A percentile compares a stretch with the other conserved stretches of the same genome.
Evolutionary conservation across 2,329 filamentous ascomycete species (phyloP).

Genomic region (Aspergillus awamori): DNA sequence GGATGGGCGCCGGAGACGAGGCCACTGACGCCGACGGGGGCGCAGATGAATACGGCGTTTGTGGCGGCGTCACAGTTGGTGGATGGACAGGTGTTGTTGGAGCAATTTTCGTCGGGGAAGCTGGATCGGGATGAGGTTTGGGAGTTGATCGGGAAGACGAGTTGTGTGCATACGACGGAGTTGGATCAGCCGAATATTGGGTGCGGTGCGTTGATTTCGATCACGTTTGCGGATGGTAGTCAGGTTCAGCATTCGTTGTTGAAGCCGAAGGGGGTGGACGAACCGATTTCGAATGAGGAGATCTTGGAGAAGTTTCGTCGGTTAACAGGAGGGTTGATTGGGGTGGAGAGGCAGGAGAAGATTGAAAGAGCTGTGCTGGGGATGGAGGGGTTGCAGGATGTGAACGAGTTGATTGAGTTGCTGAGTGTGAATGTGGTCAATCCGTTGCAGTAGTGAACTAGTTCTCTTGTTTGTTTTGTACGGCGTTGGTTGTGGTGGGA

Average conservation of each 20-base stretch:
- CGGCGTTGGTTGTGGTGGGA: neutral
- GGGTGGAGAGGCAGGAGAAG: neutral
- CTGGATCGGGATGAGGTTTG: constrained; percentile 8
- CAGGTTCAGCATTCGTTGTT: neutral
- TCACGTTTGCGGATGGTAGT: constrained; percentile 1
- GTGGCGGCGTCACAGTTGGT: constrained; percentile 11
- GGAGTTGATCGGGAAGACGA: constrained; percentile 2
- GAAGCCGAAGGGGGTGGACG: constrained; percentile 2
- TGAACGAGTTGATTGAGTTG: neutral
- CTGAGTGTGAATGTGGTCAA: neutral
- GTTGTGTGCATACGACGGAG: neutral
- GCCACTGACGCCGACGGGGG: constrained; percentile 9
- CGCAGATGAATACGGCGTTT: constrained; percentile 16
- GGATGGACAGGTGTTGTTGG: constrained; percentile 6
- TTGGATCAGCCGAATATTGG: neutral
- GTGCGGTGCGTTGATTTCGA: neutral
- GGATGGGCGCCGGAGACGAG: constrained; percentile 21
- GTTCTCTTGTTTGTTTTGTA: neutral
- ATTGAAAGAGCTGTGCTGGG: constrained; percentile 6
- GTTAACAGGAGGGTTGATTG: neutral
- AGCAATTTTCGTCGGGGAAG: neutral
- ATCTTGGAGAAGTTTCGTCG: constrained; percentile 6
- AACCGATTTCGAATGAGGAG: constrained; percentile 7
- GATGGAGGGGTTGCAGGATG: constrained; percentile 1
- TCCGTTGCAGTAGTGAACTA: neutral